Percentiles rank a stretch among this genome's conserved stretches.
phyloP scores from a whole-genome alignment of 345 rosid genomes.

The Salix suchowensis region DNA sequence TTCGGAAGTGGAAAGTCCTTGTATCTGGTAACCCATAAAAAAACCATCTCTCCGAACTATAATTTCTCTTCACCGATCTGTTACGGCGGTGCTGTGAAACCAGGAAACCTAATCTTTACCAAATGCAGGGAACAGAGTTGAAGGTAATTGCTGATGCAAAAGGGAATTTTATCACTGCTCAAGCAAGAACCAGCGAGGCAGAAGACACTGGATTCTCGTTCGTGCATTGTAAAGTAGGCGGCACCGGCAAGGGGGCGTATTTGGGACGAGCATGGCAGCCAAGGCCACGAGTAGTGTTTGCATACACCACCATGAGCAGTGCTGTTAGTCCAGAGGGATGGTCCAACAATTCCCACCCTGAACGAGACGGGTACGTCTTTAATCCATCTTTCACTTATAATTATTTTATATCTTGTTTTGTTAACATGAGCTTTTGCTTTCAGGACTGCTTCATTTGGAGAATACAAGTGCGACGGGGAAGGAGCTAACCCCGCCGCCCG shows the following conservation, averaged over 20 bases:
- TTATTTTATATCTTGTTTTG: neutral
- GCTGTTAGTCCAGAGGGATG: constrained; percentile 47
- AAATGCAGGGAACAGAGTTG: constrained; percentile 34
- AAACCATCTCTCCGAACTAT: too few relatives aligned
- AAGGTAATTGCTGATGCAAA: constrained; percentile 30
- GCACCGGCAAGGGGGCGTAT: constrained; percentile 34
- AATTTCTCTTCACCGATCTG: too few relatives aligned
- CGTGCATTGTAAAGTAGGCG: constrained; percentile 50
- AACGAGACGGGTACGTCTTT: constrained; percentile 27
- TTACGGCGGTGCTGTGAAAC: too few relatives aligned
- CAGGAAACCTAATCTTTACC: too few relatives aligned
- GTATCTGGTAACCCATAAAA: constrained; percentile 38
- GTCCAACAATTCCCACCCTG: constrained; percentile 32
- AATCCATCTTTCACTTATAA: neutral
- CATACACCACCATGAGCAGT: constrained; percentile 43
- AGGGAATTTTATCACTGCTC: constrained; percentile 52
- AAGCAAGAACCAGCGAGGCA: constrained; percentile 31
- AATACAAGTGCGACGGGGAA: constrained; percentile 49
- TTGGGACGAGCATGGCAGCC: constrained; percentile 66
- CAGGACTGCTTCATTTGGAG: constrained; percentile 46
- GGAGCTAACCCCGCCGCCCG: constrained; percentile 33
- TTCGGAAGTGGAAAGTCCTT: constrained; percentile 65
- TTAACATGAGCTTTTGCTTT: neutral
- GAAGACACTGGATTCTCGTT: constrained; percentile 54
- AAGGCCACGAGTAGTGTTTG: constrained; percentile 44